A percentile compares a stretch with the other conserved stretches of the same genome.
phyloP scores from a whole-genome alignment of 1,284 basidiomycete genomes.

The Ganoderma lingzhi region DNA sequence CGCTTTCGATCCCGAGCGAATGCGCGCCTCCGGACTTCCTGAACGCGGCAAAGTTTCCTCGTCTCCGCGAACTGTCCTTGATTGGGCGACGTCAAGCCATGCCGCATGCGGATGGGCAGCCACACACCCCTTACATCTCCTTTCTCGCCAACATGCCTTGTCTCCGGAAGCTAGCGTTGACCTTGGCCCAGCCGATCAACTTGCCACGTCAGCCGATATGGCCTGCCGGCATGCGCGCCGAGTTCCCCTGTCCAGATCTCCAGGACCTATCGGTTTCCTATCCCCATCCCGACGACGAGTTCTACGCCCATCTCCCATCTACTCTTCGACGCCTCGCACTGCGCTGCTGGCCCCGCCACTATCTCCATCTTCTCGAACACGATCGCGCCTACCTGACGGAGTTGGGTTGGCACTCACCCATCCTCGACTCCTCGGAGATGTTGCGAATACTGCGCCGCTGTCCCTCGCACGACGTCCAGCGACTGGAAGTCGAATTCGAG shows the following conservation, averaged over 20 bases:
- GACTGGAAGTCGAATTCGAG: slow-evolving; percentile 1
- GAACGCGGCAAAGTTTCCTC: background rate
- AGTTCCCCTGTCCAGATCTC: background rate
- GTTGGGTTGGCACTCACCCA: slow-evolving; percentile 8
- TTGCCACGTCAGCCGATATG: background rate
- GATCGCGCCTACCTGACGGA: background rate
- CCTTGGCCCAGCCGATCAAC: background rate
- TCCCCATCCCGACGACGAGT: slow-evolving; percentile 12
- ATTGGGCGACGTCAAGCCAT: background rate
- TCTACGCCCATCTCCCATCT: slow-evolving; percentile 4
- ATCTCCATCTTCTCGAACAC: background rate
- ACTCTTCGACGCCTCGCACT: slow-evolving; percentile 1
- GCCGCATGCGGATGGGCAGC: background rate
- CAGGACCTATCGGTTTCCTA: slow-evolving; percentile 9
- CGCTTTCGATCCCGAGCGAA: background rate
- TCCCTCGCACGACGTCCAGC: background rate
- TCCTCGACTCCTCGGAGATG: slow-evolving; percentile 7
- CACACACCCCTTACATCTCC: background rate
- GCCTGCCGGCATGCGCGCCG: background rate
- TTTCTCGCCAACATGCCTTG: background rate
- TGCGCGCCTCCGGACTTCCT: background rate
- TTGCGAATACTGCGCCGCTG: background rate
- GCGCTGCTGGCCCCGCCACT: slow-evolving; percentile 15
- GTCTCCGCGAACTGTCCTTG: background rate
- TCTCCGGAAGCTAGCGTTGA: background rate